Evolutionary conservation across 305 asterid genomes (phyloP), one percentile per base, ranked within the genome.

Genomic region (Stenogyne calaminthoides): DNA sequence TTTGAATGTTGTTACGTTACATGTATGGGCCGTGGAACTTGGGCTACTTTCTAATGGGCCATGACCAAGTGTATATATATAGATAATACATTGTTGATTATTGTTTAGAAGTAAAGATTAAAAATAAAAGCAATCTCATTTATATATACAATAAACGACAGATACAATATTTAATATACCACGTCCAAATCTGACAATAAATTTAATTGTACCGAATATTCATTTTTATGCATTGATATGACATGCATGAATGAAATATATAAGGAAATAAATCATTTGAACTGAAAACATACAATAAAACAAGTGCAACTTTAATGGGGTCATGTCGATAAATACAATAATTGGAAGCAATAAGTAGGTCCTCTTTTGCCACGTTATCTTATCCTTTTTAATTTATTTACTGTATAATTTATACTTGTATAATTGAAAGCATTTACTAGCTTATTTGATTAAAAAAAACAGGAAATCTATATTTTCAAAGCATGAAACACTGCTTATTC

Each of bases 271-370:
- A 42, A 10, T 2, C 2, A 10, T 9, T 42, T 42, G 49, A 9
- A 42, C 47, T 1, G 14, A 40, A 9, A 40, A 40, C 9, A 9
- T 9, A 40, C n/a, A 10, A 0, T 9, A 42, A 10, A 42, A 42
- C 7, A 4, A 32, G 11, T 42, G 49, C 49, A 42, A 10, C 4
- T 2, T 42, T 15, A 15, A 42, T 42, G 49, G 6, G 14, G 29
- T 54, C 29, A 27, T 54, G 59, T 19, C 59, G 18, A n/a, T 52
- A 72, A 22, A 58, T 14, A 20, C 16, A 54, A 60, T 71, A 73
- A 65, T 70, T 79, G 71, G 64, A 64, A 64, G 20, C 55, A 42
- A 54, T 54, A 47, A 5, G 15, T n/a, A 9, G 16, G 16, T 44
- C 15, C 51, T 44, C n/a, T 44, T 11, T 44, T 11, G 51, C 16